Conservation (phyloP, 768 basidiomycete genomes). For the Suillus clintonianus region DNA sequence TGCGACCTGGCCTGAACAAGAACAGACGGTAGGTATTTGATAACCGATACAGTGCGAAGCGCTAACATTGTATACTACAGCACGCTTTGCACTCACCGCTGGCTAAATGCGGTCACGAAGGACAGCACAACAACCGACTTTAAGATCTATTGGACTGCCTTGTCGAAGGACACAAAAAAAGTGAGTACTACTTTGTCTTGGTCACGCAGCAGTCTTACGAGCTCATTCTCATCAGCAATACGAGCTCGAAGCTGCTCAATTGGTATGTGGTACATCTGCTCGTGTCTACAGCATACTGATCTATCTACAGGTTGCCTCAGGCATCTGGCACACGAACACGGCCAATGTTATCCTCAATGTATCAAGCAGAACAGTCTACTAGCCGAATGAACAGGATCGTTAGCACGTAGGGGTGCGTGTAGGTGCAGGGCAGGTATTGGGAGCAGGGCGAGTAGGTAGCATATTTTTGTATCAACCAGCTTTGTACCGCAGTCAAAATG, state of each 20-base stretch:
- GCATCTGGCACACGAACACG: neutral
- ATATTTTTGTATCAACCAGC: no score
- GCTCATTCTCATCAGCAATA: neutral
- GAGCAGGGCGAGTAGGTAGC: no score
- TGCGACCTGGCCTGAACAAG: neutral
- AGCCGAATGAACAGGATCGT: no score
- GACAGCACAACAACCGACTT: neutral
- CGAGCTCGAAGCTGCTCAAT: neutral
- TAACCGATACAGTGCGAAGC: neutral
- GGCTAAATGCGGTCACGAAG: neutral
- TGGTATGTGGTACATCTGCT: neutral
- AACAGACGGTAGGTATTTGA: neutral
- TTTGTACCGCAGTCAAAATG: no score
- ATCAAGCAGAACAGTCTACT: no score
- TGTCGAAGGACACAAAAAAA: neutral
- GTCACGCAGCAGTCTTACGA: neutral
- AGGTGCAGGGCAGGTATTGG: no score
- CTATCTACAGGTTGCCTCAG: neutral
- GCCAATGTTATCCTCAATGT: no score
- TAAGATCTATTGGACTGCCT: neutral
- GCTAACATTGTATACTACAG: neutral
- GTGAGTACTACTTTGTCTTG: neutral
- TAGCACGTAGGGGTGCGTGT: no score
- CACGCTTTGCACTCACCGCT: neutral
- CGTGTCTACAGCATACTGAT: neutral